Evolutionary conservation across 2,329 filamentous ascomycete genomes (phyloP), one percentile per base, ranked within the genome.

Genomic region (Aspergillus sp.): DNA sequence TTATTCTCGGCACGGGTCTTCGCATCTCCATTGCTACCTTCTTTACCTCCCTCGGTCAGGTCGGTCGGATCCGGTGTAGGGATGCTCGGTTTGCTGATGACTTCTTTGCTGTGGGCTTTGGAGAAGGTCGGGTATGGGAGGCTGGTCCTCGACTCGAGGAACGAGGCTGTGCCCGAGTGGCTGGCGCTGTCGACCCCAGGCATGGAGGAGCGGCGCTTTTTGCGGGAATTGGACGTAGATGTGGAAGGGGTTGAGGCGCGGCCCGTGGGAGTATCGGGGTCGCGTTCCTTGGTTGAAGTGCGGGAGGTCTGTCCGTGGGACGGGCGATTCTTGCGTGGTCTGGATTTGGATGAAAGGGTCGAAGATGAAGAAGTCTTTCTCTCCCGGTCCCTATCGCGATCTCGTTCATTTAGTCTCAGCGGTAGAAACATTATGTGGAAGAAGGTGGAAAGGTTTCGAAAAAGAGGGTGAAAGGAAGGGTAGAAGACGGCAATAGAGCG

Each of bases 51-150:
- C 21, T 81, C 80, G 55, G 87, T 86, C 21, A 91, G 68, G 70
- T 92, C 89, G 21, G 89, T 92, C 21, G 89, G 83, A 62, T 92
- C 89, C 17, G 90, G 90, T 1, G 90, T 92, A 63, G 86, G 82
- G 61, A 81, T 76, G 58, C 74, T 73, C 32, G 70, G 69, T 58
- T 76, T 63, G 71, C 86, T 83, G 57, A 97, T 86, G 48, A 87
- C 86, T 79, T 97, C 94, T 76, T 92, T 95, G 81, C 92, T 96
- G 76, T 96, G 91, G 12, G 90, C 90, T 78, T 96, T 97, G 78
- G 91, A 95, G 76, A 96, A 92, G 10, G 84, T 84, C 1, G 92
- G 91, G 73, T 97, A 96, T 6, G 91, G 89, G 45, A 90, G 73
- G 63, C 83, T 84, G 28, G 76, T 70, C 63, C 78, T 79, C 51